These are phyloP conservation scores for Aspergillus coremiiformis DNA, from an alignment of 495 filamentous ascomycete genomes.

Conservation along the genomic window DNA sequence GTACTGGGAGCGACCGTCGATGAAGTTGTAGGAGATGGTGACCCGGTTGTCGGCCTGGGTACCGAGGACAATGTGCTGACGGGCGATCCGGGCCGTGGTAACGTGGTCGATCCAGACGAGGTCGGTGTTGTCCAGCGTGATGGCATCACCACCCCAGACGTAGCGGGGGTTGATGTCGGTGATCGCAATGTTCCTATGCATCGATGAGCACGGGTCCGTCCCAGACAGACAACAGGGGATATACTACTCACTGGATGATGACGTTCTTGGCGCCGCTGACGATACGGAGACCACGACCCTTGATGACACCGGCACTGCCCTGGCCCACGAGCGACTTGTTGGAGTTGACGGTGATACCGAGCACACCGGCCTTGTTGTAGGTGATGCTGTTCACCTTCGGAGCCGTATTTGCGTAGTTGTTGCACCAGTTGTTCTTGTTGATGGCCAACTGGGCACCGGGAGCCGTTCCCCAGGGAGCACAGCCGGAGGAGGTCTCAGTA, in stretches of 20 bases:
- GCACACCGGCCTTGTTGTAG: constrained; percentile 34
- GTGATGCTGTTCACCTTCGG: constrained; percentile 21
- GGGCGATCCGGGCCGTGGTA: constrained; percentile 33
- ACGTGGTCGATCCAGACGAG: constrained; percentile 43
- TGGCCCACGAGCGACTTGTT: constrained; percentile 37
- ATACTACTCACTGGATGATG: constrained; percentile 33
- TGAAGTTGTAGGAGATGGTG: constrained; percentile 38
- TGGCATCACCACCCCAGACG: constrained; percentile 42
- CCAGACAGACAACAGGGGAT: neutral
- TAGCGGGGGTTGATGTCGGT: constrained; percentile 40
- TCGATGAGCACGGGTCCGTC: neutral
- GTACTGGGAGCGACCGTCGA: constrained; percentile 32
- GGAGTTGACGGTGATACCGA: constrained; percentile 33
- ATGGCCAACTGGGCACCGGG: constrained; percentile 46
- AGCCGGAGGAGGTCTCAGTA: constrained; percentile 35
- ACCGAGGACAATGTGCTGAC: constrained; percentile 39
- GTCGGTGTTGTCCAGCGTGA: constrained; percentile 32
- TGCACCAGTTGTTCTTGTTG: constrained; percentile 44
- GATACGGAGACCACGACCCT: constrained; percentile 37
- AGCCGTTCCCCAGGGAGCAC: constrained; percentile 39
- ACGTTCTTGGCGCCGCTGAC: constrained; percentile 36
- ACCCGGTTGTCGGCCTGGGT: constrained; percentile 32
- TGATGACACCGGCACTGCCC: constrained; percentile 32
- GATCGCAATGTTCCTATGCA: constrained; percentile 34
- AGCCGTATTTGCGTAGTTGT: constrained; percentile 27